Conservation (phyloP, 2,329 filamentous ascomycete genomes). For the Bipolaris gigantea region DNA sequence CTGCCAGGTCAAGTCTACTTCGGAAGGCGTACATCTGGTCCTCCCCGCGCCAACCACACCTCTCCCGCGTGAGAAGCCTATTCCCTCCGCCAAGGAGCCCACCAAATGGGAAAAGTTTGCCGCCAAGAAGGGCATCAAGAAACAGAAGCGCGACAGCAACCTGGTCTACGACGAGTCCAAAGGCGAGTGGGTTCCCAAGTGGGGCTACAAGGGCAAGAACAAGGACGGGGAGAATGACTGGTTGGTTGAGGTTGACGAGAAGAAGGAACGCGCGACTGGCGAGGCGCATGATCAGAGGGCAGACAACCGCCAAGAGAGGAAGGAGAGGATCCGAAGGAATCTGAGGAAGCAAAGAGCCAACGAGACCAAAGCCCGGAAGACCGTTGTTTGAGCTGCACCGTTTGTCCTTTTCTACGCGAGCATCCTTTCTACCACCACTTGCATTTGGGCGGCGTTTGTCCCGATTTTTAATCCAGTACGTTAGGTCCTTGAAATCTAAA, state of each 20-base stretch:
- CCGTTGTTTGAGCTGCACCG: constrained; percentile 22
- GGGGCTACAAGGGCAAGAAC: constrained; percentile 91
- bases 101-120: constrained; percentile 98
- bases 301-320: constrained; percentile 64
- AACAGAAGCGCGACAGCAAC: constrained; percentile 80
- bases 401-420: neutral
- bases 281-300: constrained; percentile 62
- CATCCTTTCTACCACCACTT: neutral
- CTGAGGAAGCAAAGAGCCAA: constrained; percentile 51
- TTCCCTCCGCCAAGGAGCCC: constrained; percentile 77
- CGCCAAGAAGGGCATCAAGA: constrained; percentile 93
- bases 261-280: constrained; percentile 64
- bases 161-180: constrained; percentile 80
- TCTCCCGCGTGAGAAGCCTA: constrained; percentile 87
- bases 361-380: constrained; percentile 69
- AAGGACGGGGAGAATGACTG: constrained; percentile 82
- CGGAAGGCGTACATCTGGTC: constrained; percentile 72
- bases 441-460: neutral
- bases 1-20: constrained; percentile 73
- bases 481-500: too few species aligned
- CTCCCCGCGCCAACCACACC: constrained; percentile 71
- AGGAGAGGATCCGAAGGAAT: constrained; percentile 47
- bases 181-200: constrained; percentile 89
- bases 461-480: too few species aligned
- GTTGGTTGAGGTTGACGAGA: constrained; percentile 87